Conservation (phyloP, 495 filamentous ascomycete genomes). For the Patellaria atrata region DNA sequence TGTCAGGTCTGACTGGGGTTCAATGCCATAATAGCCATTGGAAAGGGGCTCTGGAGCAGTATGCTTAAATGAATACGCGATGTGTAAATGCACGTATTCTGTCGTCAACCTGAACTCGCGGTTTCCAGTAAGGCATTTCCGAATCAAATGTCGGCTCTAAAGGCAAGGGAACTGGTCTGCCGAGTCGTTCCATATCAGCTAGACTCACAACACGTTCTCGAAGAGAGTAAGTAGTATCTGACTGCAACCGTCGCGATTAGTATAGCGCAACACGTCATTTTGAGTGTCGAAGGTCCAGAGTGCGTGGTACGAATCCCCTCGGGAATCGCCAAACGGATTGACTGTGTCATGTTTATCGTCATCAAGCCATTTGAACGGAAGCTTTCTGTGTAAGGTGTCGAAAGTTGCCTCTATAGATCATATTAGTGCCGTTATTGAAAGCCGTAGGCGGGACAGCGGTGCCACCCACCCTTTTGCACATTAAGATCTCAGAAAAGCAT, state of each 20-base stretch:
- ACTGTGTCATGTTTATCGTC: conserved; percentile 7
- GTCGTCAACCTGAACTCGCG: conserved; percentile 5
- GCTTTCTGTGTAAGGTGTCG: conserved; percentile 7
- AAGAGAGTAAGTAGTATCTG: conserved; percentile 10
- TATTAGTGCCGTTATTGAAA: conserved; percentile 4
- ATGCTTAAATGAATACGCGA: conserved; percentile 5
- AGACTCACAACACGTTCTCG: conserved; percentile 13
- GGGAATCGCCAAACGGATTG: conserved; percentile 8
- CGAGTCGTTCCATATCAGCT: conserved; percentile 9
- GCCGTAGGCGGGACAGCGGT: conserved; percentile 2
- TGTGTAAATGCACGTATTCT: conserved; percentile 9
- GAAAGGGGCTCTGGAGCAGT: conserved; percentile 12
- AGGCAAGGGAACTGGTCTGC: conserved; percentile 7
- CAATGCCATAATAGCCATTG: conserved; percentile 7
- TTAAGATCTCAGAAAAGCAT: conserved; percentile 1
- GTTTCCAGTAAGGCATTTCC: conserved; percentile 7
- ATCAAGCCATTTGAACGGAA: conserved; percentile 10
- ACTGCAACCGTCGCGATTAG: conserved; percentile 9
- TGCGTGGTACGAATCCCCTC: conserved; percentile 6
- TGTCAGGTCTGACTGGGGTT: conserved; percentile 9
- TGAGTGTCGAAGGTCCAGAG: conserved; percentile 12
- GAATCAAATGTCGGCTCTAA: conserved; percentile 7
- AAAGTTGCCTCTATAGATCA: conserved; percentile 9
- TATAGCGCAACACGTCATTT: conserved; percentile 10
- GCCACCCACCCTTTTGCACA: conserved; percentile 6